A percentile compares a stretch with the other conserved stretches of the same genome.
These are phyloP conservation scores for Leersia perrieri DNA, from an alignment of 176 grass and related monocot genomes.

Conservation along the genomic window DNA sequence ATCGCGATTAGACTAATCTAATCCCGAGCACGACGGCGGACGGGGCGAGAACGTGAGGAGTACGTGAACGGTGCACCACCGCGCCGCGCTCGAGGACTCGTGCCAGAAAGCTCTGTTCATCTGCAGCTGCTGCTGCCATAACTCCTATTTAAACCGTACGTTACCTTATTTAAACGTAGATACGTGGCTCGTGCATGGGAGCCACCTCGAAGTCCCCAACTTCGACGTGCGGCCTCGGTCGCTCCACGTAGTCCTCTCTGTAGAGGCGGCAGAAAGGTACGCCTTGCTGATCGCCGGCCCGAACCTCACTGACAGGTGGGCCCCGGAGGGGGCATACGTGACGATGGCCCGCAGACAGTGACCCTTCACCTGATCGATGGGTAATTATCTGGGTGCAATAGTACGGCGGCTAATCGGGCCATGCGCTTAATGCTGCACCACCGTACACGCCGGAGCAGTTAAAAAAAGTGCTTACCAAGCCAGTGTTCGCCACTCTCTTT, in stretches of 20 bases:
- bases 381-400: background rate
- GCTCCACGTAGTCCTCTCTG: background rate
- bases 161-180: background rate
- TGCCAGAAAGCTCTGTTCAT: background rate
- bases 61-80: background rate
- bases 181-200: background rate
- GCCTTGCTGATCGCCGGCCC: background rate
- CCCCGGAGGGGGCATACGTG: background rate
- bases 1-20: background rate
- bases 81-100: background rate
- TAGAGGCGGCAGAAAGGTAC: background rate
- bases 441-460: background rate
- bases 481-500: background rate
- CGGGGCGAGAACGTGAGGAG: background rate
- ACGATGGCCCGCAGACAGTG: background rate
- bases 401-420: background rate
- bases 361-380: background rate
- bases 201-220: background rate
- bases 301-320: background rate
- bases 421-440: background rate
- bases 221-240: background rate
- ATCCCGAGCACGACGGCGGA: background rate
- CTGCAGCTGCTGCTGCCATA: background rate
- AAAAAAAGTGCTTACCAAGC: background rate
- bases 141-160: background rate